Base-by-base conservation (phyloP, 345 rosid genomes). In the Cardamine occulta region DNA sequence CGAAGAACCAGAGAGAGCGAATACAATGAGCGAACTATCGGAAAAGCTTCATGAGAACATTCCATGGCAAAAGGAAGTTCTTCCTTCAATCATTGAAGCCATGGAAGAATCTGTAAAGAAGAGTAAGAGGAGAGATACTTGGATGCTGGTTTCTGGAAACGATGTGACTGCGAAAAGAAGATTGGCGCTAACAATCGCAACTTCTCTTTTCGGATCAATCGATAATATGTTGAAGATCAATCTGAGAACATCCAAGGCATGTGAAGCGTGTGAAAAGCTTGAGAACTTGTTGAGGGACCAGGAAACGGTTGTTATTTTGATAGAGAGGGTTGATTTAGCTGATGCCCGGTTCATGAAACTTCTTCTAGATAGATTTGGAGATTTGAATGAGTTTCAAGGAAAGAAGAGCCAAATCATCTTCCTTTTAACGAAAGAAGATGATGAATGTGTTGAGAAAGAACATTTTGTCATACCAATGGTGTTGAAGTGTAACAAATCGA, bases 81-180 rank as follows among this genome's bases (percentile, higher is more conserved):
- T 93, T 74, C 83, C 83, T 60, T 80, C 89, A 28, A 80, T 93
- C 34, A 81, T 77, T 6, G 86, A 84, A 59, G 82, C 80, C 61
- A 60, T 93, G 80, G 65, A 51, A 10, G 65, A 83, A 62, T 69
- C 77, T 45, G 77, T 73, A 35, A 82, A 83, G 21, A 65, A 55
- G 13, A 65, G 56, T 45, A 58, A 37, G 26, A 70, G 45, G 72
- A 77, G 75, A 26, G 91, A 80, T 19, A 74, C 74, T 24, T 89
- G 96, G 96, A 32, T 93, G 19, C 76, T 91, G 70, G 47, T 93
- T 72, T 80, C 82, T 18, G 98, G 98, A 56, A 84, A 88, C 28
- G 98, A 93, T 82, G 73, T 75, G 0, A 32, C 84, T 2, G 96
- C 93, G 4, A 93, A 91, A 76, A 84, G 92, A 77, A 87, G 96